Conservation (phyloP, 1,284 basidiomycete genomes). For the Wolfiporia cocos region DNA sequence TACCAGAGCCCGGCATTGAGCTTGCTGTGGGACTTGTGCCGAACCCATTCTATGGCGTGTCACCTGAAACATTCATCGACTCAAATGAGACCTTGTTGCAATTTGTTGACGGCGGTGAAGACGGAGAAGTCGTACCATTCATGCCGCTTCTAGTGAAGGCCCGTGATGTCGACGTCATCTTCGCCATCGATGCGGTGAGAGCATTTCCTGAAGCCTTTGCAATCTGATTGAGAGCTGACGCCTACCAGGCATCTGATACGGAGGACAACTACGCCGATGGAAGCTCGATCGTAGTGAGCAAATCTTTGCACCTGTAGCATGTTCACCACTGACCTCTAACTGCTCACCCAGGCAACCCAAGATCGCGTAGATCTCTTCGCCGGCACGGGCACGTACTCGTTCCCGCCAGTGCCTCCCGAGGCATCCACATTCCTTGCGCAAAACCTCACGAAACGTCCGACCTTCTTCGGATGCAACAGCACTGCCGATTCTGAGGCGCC, state of each 20-base stretch:
- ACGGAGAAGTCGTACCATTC: slow-evolving; percentile 42
- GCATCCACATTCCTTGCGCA: slow-evolving; percentile 25
- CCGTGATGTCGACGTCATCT: slow-evolving; percentile 42
- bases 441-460: slow-evolving; percentile 31
- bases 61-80: slow-evolving; percentile 30
- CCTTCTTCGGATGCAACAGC: slow-evolving; percentile 39
- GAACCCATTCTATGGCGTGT: slow-evolving; percentile 39
- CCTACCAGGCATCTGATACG: slow-evolving; percentile 23
- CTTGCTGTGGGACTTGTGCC: slow-evolving; percentile 26
- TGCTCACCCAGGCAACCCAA: slow-evolving; percentile 29
- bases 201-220: no score
- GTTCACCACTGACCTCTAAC: not conserved
- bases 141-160: slow-evolving; percentile 49
- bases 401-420: slow-evolving; percentile 33
- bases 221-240: no score
- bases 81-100: slow-evolving; percentile 27
- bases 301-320: not conserved
- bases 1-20: slow-evolving; percentile 21
- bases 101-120: slow-evolving; percentile 36
- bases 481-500: slow-evolving; percentile 14
- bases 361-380: slow-evolving; percentile 32
- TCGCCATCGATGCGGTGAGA: slow-evolving; percentile 45
- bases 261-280: slow-evolving; percentile 32
- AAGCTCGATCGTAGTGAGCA: slow-evolving; percentile 34
- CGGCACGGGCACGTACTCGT: slow-evolving; percentile 29